These are phyloP conservation scores for Gossypium davidsonii DNA, from an alignment of 441 rosid species.

Conservation along the genomic window DNA sequence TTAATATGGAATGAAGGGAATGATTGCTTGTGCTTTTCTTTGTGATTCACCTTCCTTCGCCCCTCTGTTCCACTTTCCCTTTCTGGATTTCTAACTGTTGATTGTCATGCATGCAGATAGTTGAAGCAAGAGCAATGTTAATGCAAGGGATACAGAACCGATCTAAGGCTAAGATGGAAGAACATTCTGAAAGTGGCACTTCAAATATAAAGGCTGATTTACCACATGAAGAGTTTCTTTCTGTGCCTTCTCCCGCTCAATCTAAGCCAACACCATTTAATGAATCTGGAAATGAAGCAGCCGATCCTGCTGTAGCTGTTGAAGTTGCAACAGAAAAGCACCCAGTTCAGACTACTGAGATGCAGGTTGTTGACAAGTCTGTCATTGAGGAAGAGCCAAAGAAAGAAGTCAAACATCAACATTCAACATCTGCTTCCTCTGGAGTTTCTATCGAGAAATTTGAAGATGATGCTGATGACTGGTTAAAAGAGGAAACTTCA, in stretches of 20 bases:
- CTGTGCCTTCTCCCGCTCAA: constrained; percentile 32
- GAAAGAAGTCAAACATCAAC: constrained; percentile 30
- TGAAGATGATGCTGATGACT: constrained; percentile 83
- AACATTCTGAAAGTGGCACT: constrained; percentile 23
- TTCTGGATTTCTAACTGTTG: constrained; percentile 7
- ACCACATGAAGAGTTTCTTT: constrained; percentile 26
- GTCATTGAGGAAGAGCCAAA: constrained; percentile 55
- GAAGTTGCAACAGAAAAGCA: constrained; percentile 60
- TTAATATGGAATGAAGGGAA: not conserved
- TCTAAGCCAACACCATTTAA: constrained; percentile 27
- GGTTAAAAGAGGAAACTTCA: constrained; percentile 75
- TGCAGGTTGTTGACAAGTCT: constrained; percentile 62
- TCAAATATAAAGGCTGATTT: constrained; percentile 19
- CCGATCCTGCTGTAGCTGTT: constrained; percentile 17
- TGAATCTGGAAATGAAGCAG: constrained; percentile 26
- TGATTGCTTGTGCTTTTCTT: constrained; percentile 1
- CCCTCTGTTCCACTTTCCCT: constrained; percentile 3
- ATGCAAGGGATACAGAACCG: constrained; percentile 43
- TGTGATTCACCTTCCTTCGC: not conserved
- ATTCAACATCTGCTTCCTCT: constrained; percentile 32
- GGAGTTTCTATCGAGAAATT: constrained; percentile 40
- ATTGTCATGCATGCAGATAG: constrained; percentile 38
- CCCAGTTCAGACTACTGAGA: constrained; percentile 44
- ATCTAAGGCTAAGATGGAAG: constrained; percentile 29
- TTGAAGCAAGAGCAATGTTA: constrained; percentile 69